These are phyloP conservation scores for Candida alai DNA, from an alignment of 805 yeast species.

Conservation along the genomic window DNA sequence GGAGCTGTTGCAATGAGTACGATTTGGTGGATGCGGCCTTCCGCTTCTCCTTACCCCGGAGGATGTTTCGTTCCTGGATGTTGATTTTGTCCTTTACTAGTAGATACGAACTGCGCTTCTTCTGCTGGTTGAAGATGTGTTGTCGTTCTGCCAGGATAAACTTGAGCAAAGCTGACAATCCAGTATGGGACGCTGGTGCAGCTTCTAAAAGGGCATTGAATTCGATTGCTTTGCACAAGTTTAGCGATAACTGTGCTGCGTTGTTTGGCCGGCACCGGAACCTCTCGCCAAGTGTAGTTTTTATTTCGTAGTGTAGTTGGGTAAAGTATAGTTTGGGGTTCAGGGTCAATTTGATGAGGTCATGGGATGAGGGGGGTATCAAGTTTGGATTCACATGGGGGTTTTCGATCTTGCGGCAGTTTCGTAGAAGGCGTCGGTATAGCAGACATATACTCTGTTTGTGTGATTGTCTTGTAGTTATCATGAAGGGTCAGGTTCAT, in stretches of 20 bases:
- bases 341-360: background rate
- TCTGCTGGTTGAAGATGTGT: background rate
- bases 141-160: background rate
- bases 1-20: too few relatives aligned
- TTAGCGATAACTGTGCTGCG: background rate
- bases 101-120: slow-evolving; percentile 2
- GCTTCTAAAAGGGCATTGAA: background rate
- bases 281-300: background rate
- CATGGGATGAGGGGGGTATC: background rate
- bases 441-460: slow-evolving; percentile 8
- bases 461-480: slow-evolving; percentile 1
- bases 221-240: background rate
- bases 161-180: background rate
- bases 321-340: slow-evolving; percentile 2
- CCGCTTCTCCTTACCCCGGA: background rate
- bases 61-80: background rate
- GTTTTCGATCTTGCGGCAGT: slow-evolving; percentile 2
- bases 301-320: slow-evolving; percentile 3
- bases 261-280: background rate
- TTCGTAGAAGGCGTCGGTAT: slow-evolving; percentile 11
- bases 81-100: background rate
- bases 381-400: too few relatives aligned
- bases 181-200: too few relatives aligned
- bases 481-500: too few relatives aligned
- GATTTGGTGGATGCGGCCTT: too few relatives aligned